Evolutionary conservation across 257 asterid genomes (phyloP).

Genomic region (Solanum neorickii): DNA sequence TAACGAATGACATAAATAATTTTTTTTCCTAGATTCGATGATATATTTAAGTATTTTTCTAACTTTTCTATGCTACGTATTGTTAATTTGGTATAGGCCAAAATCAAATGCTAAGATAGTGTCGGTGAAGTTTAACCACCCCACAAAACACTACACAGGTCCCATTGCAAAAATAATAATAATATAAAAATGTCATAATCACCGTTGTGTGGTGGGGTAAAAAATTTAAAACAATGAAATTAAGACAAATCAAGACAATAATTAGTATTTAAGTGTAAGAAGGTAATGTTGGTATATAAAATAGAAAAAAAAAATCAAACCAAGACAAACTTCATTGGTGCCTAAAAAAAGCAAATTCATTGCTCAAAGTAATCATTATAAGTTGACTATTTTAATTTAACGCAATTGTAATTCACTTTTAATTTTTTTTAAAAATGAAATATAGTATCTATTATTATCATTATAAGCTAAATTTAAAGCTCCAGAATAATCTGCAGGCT

Average conservation of each 20-base stretch:
- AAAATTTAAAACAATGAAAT: neutral
- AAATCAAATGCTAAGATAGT: neutral
- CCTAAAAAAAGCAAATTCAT: neutral
- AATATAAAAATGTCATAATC: neutral
- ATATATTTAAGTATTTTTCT: no score
- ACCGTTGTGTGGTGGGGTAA: neutral
- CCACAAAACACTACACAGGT: neutral
- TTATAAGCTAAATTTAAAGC: no score
- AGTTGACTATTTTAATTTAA: neutral
- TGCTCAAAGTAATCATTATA: neutral
- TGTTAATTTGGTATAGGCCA: neutral
- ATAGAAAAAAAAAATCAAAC: neutral
- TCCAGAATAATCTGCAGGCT: accelerated
- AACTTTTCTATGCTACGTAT: neutral
- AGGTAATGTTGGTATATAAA: neutral
- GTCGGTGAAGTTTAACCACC: neutral
- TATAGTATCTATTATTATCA: no score
- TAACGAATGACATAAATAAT: no score
- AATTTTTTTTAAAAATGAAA: no score
- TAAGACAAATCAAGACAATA: neutral
- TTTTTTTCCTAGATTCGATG: no score
- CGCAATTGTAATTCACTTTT: no score
- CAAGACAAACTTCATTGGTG: neutral
- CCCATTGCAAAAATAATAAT: neutral
- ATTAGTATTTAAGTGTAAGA: neutral